Evolutionary conservation across 345 rosid species (phyloP).

Genomic region (Eutrema heterophyllum): DNA sequence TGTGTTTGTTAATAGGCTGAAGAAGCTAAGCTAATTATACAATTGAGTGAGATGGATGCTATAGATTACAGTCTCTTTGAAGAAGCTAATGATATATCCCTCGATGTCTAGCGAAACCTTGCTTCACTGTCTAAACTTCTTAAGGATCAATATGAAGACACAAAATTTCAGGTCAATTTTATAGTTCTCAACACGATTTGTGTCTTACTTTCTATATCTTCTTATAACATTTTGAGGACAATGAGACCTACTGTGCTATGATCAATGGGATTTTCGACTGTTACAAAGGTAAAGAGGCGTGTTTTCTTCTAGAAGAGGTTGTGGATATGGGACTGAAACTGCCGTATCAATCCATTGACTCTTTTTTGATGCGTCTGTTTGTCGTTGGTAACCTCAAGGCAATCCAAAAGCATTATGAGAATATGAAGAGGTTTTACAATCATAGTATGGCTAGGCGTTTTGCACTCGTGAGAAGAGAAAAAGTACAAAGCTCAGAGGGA

Average conservation of each 20-base stretch:
- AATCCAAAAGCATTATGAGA: constrained; percentile 74
- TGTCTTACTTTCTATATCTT: too few relatives aligned
- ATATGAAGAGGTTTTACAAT: constrained; percentile 75
- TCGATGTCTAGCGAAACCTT: too few relatives aligned
- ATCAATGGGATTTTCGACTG: constrained; percentile 78
- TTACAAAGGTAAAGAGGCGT: constrained; percentile 62
- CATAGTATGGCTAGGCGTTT: constrained; percentile 81
- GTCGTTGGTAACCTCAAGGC: constrained; percentile 57
- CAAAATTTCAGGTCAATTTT: too few relatives aligned
- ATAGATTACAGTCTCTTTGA: too few relatives aligned
- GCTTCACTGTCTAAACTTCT: too few relatives aligned
- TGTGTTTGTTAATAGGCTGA: too few relatives aligned
- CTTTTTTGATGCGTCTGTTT: constrained; percentile 76
- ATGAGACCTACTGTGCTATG: constrained; percentile 77
- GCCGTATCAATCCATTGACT: constrained; percentile 60
- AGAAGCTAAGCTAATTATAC: too few relatives aligned
- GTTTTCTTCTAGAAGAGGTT: constrained; percentile 64
- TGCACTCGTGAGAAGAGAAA: constrained; percentile 65
- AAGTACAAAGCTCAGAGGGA: constrained; percentile 60
- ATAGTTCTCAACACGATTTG: too few relatives aligned
- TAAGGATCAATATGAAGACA: too few relatives aligned
- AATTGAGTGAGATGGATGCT: too few relatives aligned
- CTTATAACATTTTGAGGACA: constrained; percentile 21
- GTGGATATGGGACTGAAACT: constrained; percentile 60
- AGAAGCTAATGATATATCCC: too few relatives aligned